A percentile compares a stretch with the other conserved stretches of the same genome.
Conservation (phyloP, 208 protist genomes). For the Vickermania ingenoplastis region DNA sequence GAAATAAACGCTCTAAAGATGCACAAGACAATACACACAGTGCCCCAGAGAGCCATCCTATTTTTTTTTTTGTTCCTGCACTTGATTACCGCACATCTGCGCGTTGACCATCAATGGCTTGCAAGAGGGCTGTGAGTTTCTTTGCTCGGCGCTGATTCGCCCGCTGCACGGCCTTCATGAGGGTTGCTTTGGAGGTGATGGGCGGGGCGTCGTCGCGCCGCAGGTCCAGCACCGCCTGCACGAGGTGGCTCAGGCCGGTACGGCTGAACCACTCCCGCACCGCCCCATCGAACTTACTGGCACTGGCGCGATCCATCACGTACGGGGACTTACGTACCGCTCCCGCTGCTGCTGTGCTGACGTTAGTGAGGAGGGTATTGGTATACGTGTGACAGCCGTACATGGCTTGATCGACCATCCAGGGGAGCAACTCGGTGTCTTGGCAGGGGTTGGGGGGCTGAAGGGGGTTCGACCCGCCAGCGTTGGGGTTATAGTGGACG, state of each 20-base stretch:
- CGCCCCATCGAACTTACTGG: slow-evolving; percentile 77
- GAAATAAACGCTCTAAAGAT: too few species aligned
- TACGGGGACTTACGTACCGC: slow-evolving; percentile 22
- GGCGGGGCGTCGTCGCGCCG: slow-evolving; percentile 16
- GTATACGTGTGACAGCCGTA: slow-evolving; percentile 30
- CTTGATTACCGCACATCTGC: slow-evolving; percentile 5
- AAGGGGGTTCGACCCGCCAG: slow-evolving; percentile 1
- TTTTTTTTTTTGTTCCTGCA: not conserved
- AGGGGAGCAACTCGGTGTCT: slow-evolving; percentile 25
- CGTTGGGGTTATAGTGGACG: not conserved
- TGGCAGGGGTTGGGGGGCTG: slow-evolving; percentile 2
- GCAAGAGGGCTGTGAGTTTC: slow-evolving; percentile 29
- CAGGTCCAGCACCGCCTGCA: slow-evolving; percentile 54
- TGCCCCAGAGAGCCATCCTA: not conserved
- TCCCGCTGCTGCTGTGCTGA: slow-evolving; percentile 10
- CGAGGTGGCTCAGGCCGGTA: slow-evolving; percentile 58
- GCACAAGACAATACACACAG: too few species aligned
- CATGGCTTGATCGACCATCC: slow-evolving; percentile 64
- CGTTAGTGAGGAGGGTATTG: not conserved
- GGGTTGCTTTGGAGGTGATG: slow-evolving; percentile 16
- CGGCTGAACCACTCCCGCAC: slow-evolving; percentile 80
- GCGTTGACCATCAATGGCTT: slow-evolving; percentile 45
- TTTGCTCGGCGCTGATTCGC: slow-evolving; percentile 27
- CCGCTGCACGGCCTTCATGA: slow-evolving; percentile 19
- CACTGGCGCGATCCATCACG: slow-evolving; percentile 71